Base-by-base conservation (phyloP, 2,329 filamentous ascomycete species). In the Rhynchosporium agropyri region DNA sequence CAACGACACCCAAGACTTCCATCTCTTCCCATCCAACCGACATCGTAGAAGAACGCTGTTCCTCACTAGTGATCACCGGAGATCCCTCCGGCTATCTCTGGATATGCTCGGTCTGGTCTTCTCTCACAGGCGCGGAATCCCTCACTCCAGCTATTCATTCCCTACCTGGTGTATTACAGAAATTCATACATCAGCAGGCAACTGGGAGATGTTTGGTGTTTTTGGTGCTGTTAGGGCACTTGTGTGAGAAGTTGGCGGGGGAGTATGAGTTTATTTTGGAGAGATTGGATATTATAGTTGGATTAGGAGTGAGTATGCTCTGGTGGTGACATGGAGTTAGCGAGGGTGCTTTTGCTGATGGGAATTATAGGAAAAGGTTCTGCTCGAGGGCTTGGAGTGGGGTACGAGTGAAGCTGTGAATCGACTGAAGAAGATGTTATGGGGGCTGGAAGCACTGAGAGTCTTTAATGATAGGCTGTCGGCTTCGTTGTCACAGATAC, bases 11-110 rank as follows among this genome's bases (percentile, higher is more conserved):
- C 5, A 58, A 49, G 8, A 56, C n/a, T 7, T 2, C 12, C 2
- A 36, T 20, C 29, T 31, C 46, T 4, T 50, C 20, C 13, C 4
- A 48, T 5, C 26, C 58, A 0, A 58, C 48, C 12, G 56, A 56
- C 36, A 58, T 69, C n/a, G 61, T 68, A 13, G 63, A 66, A 58
- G 65, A 69, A 42, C 36, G 62, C 13, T 65, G 63, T 9, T 66
- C 67, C 4, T 67, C 67, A 12, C 42, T 70, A 8, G 68, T 70
- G 42, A 67, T 69, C 6, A 67, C 67, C 12, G 68, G 68, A n/a
- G 67, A 70, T 48, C 42, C 51, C 12, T 53, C 55, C 20, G 68
- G 68, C 4, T 40, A 62, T 40, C 38, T 60, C 4, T 70, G 67
- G 68, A 68, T 65, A 20, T 66, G 65, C 29, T 65, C 65, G 0